Conservation (phyloP, 208 protist genomes). For the Trypanosoma cruzi region DNA sequence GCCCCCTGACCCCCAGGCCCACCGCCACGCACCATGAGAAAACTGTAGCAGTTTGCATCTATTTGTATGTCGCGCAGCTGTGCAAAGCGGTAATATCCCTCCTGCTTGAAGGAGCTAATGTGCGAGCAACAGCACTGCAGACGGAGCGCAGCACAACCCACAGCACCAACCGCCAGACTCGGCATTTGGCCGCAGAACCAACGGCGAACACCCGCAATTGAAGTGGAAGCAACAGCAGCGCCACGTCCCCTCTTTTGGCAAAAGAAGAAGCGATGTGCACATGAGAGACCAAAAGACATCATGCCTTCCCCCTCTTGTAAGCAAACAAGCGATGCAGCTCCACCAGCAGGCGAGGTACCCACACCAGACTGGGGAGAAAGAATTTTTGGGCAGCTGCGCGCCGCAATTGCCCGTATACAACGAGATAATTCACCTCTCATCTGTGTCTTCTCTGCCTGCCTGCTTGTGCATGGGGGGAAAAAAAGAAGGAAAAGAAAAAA, state of each 20-base stretch:
- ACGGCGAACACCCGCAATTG: too few species aligned
- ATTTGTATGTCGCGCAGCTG: constrained; percentile 46
- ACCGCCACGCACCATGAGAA: constrained; percentile 65
- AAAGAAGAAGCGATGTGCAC: neutral
- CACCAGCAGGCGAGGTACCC: neutral
- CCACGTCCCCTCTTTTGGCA: neutral
- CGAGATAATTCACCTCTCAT: neutral
- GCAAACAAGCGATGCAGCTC: neutral
- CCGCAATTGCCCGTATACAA: neutral
- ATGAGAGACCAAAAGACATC: neutral
- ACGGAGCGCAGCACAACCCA: constrained; percentile 1
- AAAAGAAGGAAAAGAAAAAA: neutral
- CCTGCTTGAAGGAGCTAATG: constrained; percentile 58
- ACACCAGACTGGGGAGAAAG: neutral
- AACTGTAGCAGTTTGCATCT: constrained; percentile 48
- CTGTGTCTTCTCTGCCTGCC: neutral
- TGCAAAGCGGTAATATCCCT: constrained; percentile 63
- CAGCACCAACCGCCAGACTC: neutral
- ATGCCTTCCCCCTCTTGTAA: too few species aligned
- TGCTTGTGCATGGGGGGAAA: neutral
- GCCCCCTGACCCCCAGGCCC: constrained; percentile 83
- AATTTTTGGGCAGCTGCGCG: neutral
- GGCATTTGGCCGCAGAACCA: constrained; percentile 5
- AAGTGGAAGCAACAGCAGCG: neutral
- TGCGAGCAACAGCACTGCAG: constrained; percentile 37